Evolutionary conservation across 108 stramenopile genomes (phyloP).

Genomic region (Cyclotella atomus): DNA sequence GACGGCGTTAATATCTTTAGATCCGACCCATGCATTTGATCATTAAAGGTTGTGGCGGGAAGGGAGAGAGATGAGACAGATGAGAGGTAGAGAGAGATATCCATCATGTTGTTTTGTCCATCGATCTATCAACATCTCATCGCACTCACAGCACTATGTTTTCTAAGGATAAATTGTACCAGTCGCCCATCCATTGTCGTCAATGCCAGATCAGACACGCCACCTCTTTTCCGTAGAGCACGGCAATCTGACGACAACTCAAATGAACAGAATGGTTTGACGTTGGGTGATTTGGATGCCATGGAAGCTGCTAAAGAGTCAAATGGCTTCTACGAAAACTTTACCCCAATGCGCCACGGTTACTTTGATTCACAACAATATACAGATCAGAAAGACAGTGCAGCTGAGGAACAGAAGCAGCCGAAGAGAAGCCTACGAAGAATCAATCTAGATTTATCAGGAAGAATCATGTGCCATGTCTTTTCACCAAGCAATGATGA

Average conservation of each 20-base stretch:
- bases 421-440: background rate
- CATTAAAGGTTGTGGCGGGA: too few relatives aligned
- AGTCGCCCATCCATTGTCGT: too few relatives aligned
- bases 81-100: too few relatives aligned
- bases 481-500: conserved; percentile 17
- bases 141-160: too few relatives aligned
- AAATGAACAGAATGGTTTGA: conserved; percentile 4
- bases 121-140: too few relatives aligned
- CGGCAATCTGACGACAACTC: background rate
- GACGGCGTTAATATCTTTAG: too few relatives aligned
- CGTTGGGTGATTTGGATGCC: conserved; percentile 25
- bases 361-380: background rate
- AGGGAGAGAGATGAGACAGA: too few relatives aligned
- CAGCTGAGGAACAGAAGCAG: background rate
- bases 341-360: background rate
- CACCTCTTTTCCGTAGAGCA: background rate
- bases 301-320: background rate
- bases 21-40: too few relatives aligned
- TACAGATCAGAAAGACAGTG: background rate
- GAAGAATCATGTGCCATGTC: conserved; percentile 39
- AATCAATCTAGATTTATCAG: conserved; percentile 46
- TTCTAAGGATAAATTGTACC: too few relatives aligned
- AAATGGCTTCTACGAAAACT: background rate
- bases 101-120: too few relatives aligned
- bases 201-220: too few relatives aligned